Base-by-base conservation (phyloP, 345 rosid genomes). In the sweet orange (Citrus sinensis) region DNA sequence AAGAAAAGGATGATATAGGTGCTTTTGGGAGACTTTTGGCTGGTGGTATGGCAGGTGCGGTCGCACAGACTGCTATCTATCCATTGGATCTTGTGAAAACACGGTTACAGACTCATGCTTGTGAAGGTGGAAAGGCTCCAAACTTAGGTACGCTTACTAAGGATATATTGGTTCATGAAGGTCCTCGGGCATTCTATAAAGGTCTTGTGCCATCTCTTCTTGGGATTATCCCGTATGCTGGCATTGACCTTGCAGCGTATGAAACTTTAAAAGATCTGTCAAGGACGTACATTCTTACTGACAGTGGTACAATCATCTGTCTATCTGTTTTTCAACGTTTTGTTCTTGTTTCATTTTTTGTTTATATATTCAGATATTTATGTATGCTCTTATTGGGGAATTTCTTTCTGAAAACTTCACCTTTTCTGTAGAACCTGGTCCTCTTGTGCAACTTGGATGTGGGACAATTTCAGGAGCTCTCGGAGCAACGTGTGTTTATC, bases 41-140 rank as follows among this genome's bases (percentile, higher is more conserved):
- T 51, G 98, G 99, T 70, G 99, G 99, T 22, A 59, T 86, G 78
- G 99, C 98, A 35, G 99, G 99, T 83, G 99, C 98, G 6, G 89
- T 92, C 81, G 97, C 98, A 78, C 99, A 96, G 73, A 82, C 97
- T 78, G 90, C 92, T 75, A 90, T 96, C 64, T 96, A 96, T 76
- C 99, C 99, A 0, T 80, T 96, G 88, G 98, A 96, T 87, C 97
- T 96, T 25, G 95, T 96, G 82, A 96, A 94, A 88, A 96, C 98
- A 74, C 87, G 99, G 75, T 87, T 96, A 68, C 99, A 96, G 84
- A 94, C 98, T 83, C 83, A 67, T 79, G 87, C 82, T 70, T 82
- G 88, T 77, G 95, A 91, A 35, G 80, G 88, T 81, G 98, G 98
- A 82, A 90, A 80, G 78, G 88, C 86, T 78, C 97, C 97, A 7